Base-by-base conservation (phyloP, 1,284 basidiomycete species). In the Neolentinus lepideus region DNA sequence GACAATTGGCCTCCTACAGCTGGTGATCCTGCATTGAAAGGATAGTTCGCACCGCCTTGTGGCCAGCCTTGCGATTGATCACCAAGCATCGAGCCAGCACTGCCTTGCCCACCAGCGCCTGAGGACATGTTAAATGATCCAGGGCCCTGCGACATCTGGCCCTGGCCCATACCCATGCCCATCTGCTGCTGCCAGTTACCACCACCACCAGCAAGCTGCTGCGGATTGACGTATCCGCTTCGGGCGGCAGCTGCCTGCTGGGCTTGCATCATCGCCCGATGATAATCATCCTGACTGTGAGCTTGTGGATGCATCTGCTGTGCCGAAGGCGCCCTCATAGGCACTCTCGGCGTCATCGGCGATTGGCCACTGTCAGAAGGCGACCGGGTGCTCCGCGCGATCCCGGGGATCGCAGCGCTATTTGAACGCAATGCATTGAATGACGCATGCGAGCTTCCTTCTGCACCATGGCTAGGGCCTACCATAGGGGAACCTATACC, bases 381-480 rank as follows among this genome's bases (percentile, higher is more conserved):
- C 45, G 87, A 88, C 56, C 85, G 75, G 53, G 79, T 77, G 61
- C 80, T 86, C 61, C 87, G 75, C 31, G 86, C 83, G 56, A 89
- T 88, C 3, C 86, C 85, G 0, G 85, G 84, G 57, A 88, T 54
- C 9, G 35, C 83, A 27, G 78, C 67, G 47, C 76, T 72, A 61
- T 82, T 81, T 19, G 82, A 81, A 26, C 79, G 76, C 52, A 80
- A 65, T 10, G 71, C 66, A 61, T 57, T 77, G 65, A 64, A 76
- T 67, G 57, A 69, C 38, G 12, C 8, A 67, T 57, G 67, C 70
- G 67, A 25, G 56, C 62, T n/a, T 26, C n/a, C 54, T 16, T 54
- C 61, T 16, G 16, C 38, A 43, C 38, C 38, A 43, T 43, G 38
- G n/a, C 19, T 43, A 6, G 38, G 38, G 14, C 47, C 47, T 12